These are phyloP conservation scores for Cordyceps cicadae DNA, from an alignment of 2,329 filamentous ascomycete species.

Conservation along the genomic window DNA sequence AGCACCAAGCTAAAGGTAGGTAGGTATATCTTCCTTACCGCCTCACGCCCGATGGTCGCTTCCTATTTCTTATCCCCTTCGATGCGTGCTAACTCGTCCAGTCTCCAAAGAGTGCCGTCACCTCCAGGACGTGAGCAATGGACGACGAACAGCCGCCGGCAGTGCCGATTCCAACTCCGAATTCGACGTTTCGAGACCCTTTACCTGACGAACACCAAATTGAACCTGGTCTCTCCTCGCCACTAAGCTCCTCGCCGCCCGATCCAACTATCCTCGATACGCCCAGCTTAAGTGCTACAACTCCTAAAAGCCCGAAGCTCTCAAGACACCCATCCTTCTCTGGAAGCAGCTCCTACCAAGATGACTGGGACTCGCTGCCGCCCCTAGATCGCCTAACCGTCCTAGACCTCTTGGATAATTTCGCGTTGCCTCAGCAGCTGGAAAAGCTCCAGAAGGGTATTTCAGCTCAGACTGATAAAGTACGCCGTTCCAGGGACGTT, in stretches of 20 bases:
- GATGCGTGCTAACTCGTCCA: background rate
- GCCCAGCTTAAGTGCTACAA: conserved; percentile 39
- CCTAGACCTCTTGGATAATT: conserved; percentile 89
- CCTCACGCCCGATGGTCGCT: background rate
- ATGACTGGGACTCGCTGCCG: conserved; percentile 79
- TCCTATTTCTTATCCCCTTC: background rate
- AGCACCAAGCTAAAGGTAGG: background rate
- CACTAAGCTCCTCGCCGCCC: conserved; percentile 34
- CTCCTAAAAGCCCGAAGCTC: conserved; percentile 45
- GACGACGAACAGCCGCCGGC: conserved; percentile 17
- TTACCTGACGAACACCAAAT: conserved; percentile 31
- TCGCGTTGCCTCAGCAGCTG: conserved; percentile 80
- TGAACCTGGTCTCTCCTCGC: conserved; percentile 33
- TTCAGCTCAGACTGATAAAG: conserved; percentile 73
- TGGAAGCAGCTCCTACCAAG: conserved; percentile 76
- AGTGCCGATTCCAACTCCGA: conserved; percentile 20
- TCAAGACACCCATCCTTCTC: conserved; percentile 77
- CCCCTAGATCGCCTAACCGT: conserved; percentile 84
- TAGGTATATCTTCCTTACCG: conserved; percentile 3
- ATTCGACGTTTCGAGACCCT: conserved; percentile 28
- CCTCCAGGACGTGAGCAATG: conserved; percentile 14
- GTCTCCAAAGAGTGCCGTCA: background rate
- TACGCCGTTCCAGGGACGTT: conserved; percentile 73
- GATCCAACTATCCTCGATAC: conserved; percentile 40
- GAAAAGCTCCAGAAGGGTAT: conserved; percentile 84